A percentile compares a stretch with the other conserved stretches of the same genome.
phyloP scores from a whole-genome alignment of 2,329 filamentous ascomycete species.

The Amesomyces nigricolor region DNA sequence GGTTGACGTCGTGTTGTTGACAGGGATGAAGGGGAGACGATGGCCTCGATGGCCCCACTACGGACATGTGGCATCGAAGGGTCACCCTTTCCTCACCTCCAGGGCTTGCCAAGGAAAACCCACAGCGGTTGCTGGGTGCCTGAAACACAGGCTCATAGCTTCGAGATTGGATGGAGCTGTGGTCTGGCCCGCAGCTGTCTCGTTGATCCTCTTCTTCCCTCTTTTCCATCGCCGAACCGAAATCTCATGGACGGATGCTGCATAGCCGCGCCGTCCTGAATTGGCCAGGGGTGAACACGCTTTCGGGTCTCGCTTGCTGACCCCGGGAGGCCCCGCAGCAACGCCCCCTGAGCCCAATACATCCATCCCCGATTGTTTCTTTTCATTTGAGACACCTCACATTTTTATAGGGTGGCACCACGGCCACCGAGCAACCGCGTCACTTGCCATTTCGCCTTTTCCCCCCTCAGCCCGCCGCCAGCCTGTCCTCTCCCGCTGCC shows the following conservation, averaged over 20 bases:
- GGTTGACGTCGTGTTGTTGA: slow-evolving; percentile 7
- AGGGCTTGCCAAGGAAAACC: background rate
- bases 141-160: slow-evolving; percentile 8
- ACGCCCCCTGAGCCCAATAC: slow-evolving; percentile 21
- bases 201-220: background rate
- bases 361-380: slow-evolving; percentile 20
- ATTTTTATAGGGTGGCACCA: slow-evolving; percentile 25
- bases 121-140: slow-evolving; percentile 1
- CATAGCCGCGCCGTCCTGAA: slow-evolving; percentile 5
- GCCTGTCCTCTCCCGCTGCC: slow-evolving; percentile 6
- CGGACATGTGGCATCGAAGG: background rate
- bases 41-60: background rate
- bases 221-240: background rate
- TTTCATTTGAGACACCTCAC: slow-evolving; percentile 25
- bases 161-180: background rate
- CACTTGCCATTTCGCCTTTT: slow-evolving; percentile 5
- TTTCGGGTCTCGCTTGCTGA: slow-evolving; percentile 3
- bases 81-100: background rate
- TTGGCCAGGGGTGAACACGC: background rate
- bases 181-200: background rate
- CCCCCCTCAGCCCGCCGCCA: slow-evolving; percentile 1
- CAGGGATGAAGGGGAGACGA: background rate
- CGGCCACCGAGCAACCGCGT: slow-evolving; percentile 15
- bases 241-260: background rate
- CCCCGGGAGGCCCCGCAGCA: slow-evolving; percentile 12